Conservation (phyloP, 2,329 filamentous ascomycete species). For the Thermoascus crustaceus region DNA sequence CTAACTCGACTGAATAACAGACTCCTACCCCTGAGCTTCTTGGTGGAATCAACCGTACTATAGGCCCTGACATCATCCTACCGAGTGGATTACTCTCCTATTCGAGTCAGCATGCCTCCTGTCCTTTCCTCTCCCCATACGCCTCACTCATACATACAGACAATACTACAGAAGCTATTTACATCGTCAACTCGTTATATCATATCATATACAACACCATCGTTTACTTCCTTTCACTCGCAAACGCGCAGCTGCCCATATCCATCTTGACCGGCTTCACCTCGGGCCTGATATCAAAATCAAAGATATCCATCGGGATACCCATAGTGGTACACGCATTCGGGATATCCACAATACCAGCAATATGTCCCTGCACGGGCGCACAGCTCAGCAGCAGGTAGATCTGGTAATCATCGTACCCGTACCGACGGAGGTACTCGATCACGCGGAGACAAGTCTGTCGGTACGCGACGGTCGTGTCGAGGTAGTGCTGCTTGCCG, state of each 20-base stretch:
- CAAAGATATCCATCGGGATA: constrained; percentile 87
- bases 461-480: constrained; percentile 77
- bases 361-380: constrained; percentile 79
- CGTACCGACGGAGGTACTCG: constrained; percentile 70
- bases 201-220: no score
- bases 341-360: constrained; percentile 82
- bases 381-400: constrained; percentile 81
- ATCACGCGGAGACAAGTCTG: constrained; percentile 71
- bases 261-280: constrained; percentile 54
- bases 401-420: constrained; percentile 64
- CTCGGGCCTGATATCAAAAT: constrained; percentile 76
- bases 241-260: constrained; percentile 64
- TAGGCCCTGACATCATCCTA: no score
- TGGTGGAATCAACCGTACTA: no score
- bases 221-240: constrained; percentile 21
- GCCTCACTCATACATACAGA: no score
- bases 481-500: constrained; percentile 83
- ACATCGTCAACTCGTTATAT: no score
- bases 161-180: no score
- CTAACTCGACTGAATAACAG: no score
- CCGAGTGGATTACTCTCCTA: no score
- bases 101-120: no score
- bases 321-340: constrained; percentile 87
- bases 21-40: no score
- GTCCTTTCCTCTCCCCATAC: no score